Evolutionary conservation across 2,329 filamentous ascomycete species (phyloP).

Genomic region (Immersiporthe knoxdaviesiana): DNA sequence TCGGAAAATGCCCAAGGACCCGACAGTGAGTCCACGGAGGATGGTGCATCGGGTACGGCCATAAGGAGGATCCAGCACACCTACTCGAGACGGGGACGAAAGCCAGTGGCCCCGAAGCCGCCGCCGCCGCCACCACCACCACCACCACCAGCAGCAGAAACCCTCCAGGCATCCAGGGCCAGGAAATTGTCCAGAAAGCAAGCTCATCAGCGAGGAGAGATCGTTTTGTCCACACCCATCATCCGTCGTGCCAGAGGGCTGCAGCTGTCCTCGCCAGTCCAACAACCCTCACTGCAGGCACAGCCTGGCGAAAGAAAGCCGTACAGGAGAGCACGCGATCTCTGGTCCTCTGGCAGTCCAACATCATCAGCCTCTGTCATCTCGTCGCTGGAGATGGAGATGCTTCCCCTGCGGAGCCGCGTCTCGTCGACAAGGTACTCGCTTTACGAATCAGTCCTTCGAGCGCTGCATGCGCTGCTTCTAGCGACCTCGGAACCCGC

Average conservation of each 20-base stretch:
- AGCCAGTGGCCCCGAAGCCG: neutral
- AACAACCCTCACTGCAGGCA: constrained; percentile 23
- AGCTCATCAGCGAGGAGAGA: constrained; percentile 31
- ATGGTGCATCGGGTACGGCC: neutral
- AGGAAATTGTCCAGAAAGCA: constrained; percentile 11
- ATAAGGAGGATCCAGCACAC: constrained; percentile 23
- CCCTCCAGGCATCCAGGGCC: neutral
- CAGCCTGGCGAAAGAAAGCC: neutral
- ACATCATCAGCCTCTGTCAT: constrained; percentile 9
- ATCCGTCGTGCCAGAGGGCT: constrained; percentile 38
- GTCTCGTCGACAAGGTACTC: constrained; percentile 38
- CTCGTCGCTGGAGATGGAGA: constrained; percentile 38
- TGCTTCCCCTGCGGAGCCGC: constrained; percentile 40
- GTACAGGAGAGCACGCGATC: neutral
- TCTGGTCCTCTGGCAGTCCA: constrained; percentile 28
- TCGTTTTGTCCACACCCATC: constrained; percentile 39
- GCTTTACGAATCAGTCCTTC: constrained; percentile 50
- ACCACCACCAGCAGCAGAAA: neutral
- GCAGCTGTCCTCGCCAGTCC: constrained; percentile 36
- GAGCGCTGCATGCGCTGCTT: constrained; percentile 49
- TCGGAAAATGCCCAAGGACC: constrained; percentile 24
- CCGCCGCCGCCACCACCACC: too few species aligned
- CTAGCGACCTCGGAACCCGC: constrained; percentile 41
- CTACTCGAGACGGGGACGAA: constrained; percentile 29
- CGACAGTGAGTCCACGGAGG: constrained; percentile 9